Conservation (phyloP, 768 basidiomycete genomes). For the Leucocoprinus leucothites region DNA sequence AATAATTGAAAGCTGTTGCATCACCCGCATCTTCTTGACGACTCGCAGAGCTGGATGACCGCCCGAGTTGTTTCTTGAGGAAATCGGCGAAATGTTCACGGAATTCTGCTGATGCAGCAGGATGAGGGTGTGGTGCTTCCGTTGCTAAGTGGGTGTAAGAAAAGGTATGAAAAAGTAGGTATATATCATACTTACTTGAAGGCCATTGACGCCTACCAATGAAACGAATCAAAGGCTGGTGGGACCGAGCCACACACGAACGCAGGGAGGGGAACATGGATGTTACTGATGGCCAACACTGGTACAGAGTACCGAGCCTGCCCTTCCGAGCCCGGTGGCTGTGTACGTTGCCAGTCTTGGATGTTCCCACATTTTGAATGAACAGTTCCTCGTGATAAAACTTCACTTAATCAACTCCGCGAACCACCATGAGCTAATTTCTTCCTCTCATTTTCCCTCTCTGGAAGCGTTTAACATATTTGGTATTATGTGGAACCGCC, state of each 20-base stretch:
- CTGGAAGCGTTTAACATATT: too few species aligned
- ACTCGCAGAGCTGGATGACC: conserved; percentile 22
- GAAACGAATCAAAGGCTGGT: conserved; percentile 62
- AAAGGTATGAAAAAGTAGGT: background rate
- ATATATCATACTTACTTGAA: conserved; percentile 29
- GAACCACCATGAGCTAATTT: too few species aligned
- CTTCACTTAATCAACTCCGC: too few species aligned
- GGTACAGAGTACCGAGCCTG: too few species aligned
- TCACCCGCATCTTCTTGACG: conserved; percentile 9
- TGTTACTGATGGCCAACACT: background rate
- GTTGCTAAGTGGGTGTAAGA: conserved; percentile 19
- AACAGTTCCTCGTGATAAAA: too few species aligned
- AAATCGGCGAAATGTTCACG: conserved; percentile 47
- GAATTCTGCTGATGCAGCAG: conserved; percentile 63
- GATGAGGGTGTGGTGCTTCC: conserved; percentile 54
- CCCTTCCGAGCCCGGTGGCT: too few species aligned
- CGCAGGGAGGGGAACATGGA: background rate
- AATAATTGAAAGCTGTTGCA: conserved; percentile 33
- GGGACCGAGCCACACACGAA: conserved; percentile 17
- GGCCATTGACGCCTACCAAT: conserved; percentile 56
- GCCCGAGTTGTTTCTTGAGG: conserved; percentile 26
- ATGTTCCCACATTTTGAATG: too few species aligned
- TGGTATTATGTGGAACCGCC: too few species aligned
- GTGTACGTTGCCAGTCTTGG: too few species aligned
- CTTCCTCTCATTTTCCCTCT: too few species aligned